Base-by-base conservation (phyloP, 2,329 filamentous ascomycete species). In the Colletotrichum cordylinicola region DNA sequence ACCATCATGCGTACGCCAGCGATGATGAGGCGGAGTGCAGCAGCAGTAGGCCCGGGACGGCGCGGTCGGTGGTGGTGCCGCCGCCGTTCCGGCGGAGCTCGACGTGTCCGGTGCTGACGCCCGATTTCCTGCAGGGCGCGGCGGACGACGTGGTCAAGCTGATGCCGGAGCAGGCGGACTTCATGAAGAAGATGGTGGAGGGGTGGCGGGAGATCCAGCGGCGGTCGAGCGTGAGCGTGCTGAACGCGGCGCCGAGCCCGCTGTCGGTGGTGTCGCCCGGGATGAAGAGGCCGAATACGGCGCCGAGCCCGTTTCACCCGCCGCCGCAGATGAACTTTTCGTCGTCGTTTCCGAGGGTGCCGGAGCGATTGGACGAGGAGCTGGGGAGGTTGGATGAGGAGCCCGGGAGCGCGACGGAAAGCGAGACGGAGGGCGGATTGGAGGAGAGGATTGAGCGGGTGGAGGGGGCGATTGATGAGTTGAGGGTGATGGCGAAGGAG, bases 161-260 rank as follows among this genome's bases (percentile, higher is more conserved):
- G n/a, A 75, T 75, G 73, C 73, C 73, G 21, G 69, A 68, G 10
- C 73, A 75, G 73, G 73, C 73, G 13, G 73, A 65, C 9, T 75
- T 73, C 12, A 75, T 75, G 73, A 75, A 73, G 62, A 64, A 58
- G 39, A 72, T 75, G 73, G 70, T 75, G 21, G 73, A 67, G 33
- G 73, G 73, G 15, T 75, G 73, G 73, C 58, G 64, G 27, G 73
- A 73, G 64, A 75, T 75, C 55, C 69, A 75, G 64, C 39, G 69
- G 27, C 62, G 70, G 33, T 73, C 69, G 15, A 64, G 55, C 7
- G 56, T 72, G 12, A 68, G 73, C 64, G 56, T 21, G 18, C 24
- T 69, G 12, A 55, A 33, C 16, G 48, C 61, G 21, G 31, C 61
- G 61, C 61, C 61, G 61, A 39, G 33, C 21, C 33, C 61, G 61